These are phyloP conservation scores for Candida vaughaniae DNA, from an alignment of 805 yeast genomes.

Conservation along the genomic window DNA sequence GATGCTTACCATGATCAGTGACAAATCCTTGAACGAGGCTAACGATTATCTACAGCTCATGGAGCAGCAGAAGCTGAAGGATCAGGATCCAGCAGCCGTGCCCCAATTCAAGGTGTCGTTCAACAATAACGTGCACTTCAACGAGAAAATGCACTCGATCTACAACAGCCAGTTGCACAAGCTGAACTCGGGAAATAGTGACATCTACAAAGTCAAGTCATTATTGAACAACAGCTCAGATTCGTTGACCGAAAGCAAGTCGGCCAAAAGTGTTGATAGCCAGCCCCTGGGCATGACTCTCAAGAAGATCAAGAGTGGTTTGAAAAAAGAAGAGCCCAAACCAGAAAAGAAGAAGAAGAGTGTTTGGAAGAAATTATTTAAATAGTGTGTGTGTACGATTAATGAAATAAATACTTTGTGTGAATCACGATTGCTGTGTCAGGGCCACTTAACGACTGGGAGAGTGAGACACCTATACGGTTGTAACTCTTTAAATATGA, in stretches of 20 bases:
- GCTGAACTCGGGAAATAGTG: constrained; percentile 7
- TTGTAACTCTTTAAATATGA: too few species aligned
- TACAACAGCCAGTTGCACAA: constrained; percentile 23
- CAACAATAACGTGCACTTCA: constrained; percentile 16
- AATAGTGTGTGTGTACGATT: not conserved
- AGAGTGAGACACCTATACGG: too few species aligned
- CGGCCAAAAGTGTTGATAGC: constrained; percentile 2
- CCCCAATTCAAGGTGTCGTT: constrained; percentile 8
- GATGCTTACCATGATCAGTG: constrained; percentile 16
- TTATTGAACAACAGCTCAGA: constrained; percentile 22
- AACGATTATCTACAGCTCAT: constrained; percentile 18
- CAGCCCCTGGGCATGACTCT: constrained; percentile 9
- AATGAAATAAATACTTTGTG: not conserved
- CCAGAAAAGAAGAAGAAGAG: constrained; percentile 15
- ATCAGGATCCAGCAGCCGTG: constrained; percentile 13
- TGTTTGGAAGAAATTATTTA: constrained; percentile 14
- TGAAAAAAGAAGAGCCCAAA: constrained; percentile 10
- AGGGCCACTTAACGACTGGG: too few species aligned
- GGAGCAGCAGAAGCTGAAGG: not conserved
- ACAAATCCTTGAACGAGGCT: constrained; percentile 27
- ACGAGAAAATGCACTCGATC: constrained; percentile 35
- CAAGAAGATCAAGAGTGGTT: constrained; percentile 12
- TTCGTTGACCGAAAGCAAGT: constrained; percentile 3
- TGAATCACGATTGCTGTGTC: too few species aligned
- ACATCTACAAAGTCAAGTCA: constrained; percentile 41